These are phyloP conservation scores for Fusarium burgessii DNA, from an alignment of 2,329 filamentous ascomycete genomes.

Conservation along the genomic window DNA sequence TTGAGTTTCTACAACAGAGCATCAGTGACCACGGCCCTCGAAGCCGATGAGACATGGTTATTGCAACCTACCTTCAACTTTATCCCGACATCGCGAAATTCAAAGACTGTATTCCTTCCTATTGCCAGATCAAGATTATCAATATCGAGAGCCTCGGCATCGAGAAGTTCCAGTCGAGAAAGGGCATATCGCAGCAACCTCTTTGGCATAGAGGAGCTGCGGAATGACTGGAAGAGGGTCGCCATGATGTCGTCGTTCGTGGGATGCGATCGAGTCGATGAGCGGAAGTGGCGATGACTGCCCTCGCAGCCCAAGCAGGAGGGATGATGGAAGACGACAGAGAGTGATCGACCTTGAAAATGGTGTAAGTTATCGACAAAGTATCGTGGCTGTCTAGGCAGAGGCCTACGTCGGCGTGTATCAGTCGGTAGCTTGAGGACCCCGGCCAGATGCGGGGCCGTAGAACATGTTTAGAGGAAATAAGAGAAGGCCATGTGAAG, in stretches of 20 bases:
- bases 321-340: slow-evolving; percentile 11
- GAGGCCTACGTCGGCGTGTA: slow-evolving; percentile 36
- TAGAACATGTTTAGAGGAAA: slow-evolving; percentile 50
- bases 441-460: slow-evolving; percentile 52
- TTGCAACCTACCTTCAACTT: slow-evolving; percentile 72
- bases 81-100: slow-evolving; percentile 87
- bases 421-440: slow-evolving; percentile 51
- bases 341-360: slow-evolving; percentile 12
- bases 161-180: slow-evolving; percentile 84
- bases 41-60: slow-evolving; percentile 16
- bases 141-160: slow-evolving; percentile 86
- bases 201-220: slow-evolving; percentile 84
- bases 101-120: slow-evolving; percentile 84
- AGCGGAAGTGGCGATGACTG: slow-evolving; percentile 31
- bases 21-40: slow-evolving; percentile 39
- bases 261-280: slow-evolving; percentile 16
- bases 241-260: slow-evolving; percentile 66
- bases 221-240: slow-evolving; percentile 75
- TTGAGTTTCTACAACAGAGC: slow-evolving; percentile 76
- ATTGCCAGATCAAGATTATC: slow-evolving; percentile 87
- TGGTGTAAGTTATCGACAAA: slow-evolving; percentile 18
- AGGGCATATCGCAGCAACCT: slow-evolving; percentile 88
- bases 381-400: slow-evolving; percentile 22
- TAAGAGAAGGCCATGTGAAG: slow-evolving; percentile 39
- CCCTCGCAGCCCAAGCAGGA: slow-evolving; percentile 26